Evolutionary conservation across 192 early-diverging fungal genomes (phyloP).

Genomic region (Coemansia reversa): DNA sequence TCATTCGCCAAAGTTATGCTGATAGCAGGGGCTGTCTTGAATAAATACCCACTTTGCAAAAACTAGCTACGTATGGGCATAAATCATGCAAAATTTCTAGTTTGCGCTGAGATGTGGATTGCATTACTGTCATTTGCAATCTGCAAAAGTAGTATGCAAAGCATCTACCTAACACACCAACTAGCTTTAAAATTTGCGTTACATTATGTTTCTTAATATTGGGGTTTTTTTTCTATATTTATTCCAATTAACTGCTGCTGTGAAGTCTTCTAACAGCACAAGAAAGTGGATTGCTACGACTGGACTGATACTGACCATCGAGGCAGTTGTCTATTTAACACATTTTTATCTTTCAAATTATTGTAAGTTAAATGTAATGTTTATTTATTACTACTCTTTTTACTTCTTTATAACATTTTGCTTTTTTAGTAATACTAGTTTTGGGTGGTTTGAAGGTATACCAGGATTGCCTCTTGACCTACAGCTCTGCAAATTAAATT

Average conservation of each 20-base stretch:
- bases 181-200: no score
- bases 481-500: constrained; percentile 80
- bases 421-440: constrained; percentile 24
- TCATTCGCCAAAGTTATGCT: no score
- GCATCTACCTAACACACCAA: no score
- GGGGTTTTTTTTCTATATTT: not conserved
- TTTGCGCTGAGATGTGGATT: no score
- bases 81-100: no score
- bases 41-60: no score
- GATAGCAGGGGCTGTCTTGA: no score
- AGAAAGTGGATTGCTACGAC: constrained; percentile 8
- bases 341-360: constrained; percentile 23
- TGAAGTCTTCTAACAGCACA: constrained; percentile 13
- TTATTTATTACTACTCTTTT: not conserved
- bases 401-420: constrained; percentile 12
- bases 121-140: no score
- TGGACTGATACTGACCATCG: constrained; percentile 19
- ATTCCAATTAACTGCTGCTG: not conserved
- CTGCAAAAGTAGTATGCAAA: no score
- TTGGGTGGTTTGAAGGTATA: constrained; percentile 29
- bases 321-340: constrained; percentile 26
- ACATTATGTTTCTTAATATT: no score
- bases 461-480: constrained; percentile 69
- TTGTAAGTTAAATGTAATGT: not conserved
- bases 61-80: no score